These are phyloP conservation scores for Suillus variegatus DNA, from an alignment of 768 basidiomycete species.

Conservation along the genomic window DNA sequence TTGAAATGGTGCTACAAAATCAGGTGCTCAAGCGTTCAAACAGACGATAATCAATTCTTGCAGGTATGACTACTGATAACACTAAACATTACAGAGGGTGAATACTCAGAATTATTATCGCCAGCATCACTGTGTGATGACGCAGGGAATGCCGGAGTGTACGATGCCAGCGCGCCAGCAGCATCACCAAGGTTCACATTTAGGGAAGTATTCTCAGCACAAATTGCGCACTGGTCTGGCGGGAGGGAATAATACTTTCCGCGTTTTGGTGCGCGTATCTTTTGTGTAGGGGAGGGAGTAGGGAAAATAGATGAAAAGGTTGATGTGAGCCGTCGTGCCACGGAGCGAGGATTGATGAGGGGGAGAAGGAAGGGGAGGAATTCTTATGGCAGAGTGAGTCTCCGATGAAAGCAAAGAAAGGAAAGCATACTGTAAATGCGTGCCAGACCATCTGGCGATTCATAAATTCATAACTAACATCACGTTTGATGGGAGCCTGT, in stretches of 20 bases:
- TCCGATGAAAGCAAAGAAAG: neutral
- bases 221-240: slow-evolving; percentile 85
- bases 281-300: slow-evolving; percentile 29
- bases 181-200: slow-evolving; percentile 58
- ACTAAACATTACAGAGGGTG: too few species aligned
- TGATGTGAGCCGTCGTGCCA: slow-evolving; percentile 58
- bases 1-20: too few species aligned
- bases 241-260: slow-evolving; percentile 76
- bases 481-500: slow-evolving; percentile 65
- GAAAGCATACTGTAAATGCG: slow-evolving; percentile 81
- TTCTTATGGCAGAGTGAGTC: slow-evolving; percentile 56
- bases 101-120: neutral
- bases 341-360: slow-evolving; percentile 66
- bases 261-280: slow-evolving; percentile 19
- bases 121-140: slow-evolving; percentile 12
- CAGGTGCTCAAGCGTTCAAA: too few species aligned
- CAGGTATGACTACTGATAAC: too few species aligned
- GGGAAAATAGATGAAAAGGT: slow-evolving; percentile 32
- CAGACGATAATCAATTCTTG: too few species aligned
- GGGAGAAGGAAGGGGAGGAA: slow-evolving; percentile 93
- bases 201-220: slow-evolving; percentile 73
- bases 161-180: slow-evolving; percentile 45
- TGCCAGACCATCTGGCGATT: slow-evolving; percentile 99
- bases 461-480: slow-evolving; percentile 98
- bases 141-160: slow-evolving; percentile 25